Conservation (phyloP, 2,329 filamentous ascomycete genomes). For the Pseudocercospora fuligena region DNA sequence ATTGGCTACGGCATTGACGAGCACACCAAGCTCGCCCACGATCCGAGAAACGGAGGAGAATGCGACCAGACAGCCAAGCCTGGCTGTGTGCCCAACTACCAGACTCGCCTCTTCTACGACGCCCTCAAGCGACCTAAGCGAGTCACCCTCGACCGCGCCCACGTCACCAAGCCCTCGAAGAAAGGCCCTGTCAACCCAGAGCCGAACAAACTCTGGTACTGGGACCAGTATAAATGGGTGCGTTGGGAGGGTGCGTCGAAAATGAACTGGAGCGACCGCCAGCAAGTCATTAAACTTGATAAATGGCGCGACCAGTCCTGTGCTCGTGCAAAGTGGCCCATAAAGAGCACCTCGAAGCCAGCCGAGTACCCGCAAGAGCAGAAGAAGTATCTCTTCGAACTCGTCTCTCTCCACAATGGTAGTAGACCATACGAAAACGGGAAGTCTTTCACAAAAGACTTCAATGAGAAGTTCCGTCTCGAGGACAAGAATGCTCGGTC, state of each 20-base stretch:
- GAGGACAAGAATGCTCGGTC: neutral
- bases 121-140: neutral
- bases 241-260: slow-evolving; percentile 77
- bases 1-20: slow-evolving; percentile 24
- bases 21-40: slow-evolving; percentile 21
- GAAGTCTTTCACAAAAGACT: neutral
- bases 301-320: slow-evolving; percentile 48
- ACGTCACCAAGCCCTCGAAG: slow-evolving; percentile 7
- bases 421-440: neutral
- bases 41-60: slow-evolving; percentile 26
- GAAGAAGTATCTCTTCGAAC: slow-evolving; percentile 55
- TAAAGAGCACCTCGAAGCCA: slow-evolving; percentile 48
- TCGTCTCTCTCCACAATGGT: slow-evolving; percentile 32
- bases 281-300: slow-evolving; percentile 69
- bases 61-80: slow-evolving; percentile 25
- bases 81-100: slow-evolving; percentile 17
- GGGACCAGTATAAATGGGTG: slow-evolving; percentile 71
- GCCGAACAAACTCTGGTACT: slow-evolving; percentile 81
- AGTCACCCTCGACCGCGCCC: slow-evolving; percentile 30
- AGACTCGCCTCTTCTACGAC: slow-evolving; percentile 25
- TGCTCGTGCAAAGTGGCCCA: slow-evolving; percentile 44
- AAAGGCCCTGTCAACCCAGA: slow-evolving; percentile 2
- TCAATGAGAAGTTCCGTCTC: neutral
- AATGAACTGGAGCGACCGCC: slow-evolving; percentile 23
- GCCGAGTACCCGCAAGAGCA: neutral